Evolutionary conservation across 352 stramenopile genomes (phyloP), one percentile per base, ranked within the genome.

Genomic region (Plasmopara halstedii): DNA sequence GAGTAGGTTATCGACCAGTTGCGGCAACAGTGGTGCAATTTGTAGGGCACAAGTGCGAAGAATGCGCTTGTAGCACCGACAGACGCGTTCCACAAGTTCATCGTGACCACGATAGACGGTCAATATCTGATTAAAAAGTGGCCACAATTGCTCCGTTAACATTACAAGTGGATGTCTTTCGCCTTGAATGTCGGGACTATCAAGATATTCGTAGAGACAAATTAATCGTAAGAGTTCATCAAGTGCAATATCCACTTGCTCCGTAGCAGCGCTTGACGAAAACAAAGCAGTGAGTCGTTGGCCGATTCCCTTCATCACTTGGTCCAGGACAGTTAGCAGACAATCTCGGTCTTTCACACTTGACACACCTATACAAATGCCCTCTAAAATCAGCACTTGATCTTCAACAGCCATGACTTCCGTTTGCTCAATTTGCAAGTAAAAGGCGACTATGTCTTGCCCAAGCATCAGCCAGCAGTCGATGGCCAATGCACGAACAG

Each of bases 61-160:
- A 58, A 92, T 91, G 19, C 81, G 83, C 57, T 94, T 94, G 62
- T 91, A 92, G 62, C 69, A 88, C 1, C 83, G 80, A 27, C 80
- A 94, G 4, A 89, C 73, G 35, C 79, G 65, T 54, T 94, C 83
- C 2, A 94, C 79, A 6, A 94, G 60, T 43, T 89, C 79, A 22
- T 86, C 78, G 10, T 85, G 82, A 22, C 53, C 52, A 2, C 69
- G 61, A 55, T 85, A 94, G n/a, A 92, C 51, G n/a, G 54, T 50
- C 35, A 92, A 48, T 47, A 88, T 73, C 44, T 92, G 70, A 43
- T 92, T 81, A 21, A 94, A 79, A 14, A 88, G 58, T 19, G 74
- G 73, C 76, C 81, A 94, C 4, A 92, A 62, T 20, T 77, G 67
- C 52, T 90, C 77, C 7, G 82, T 91, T 20, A 94, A 54, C 55